Conservation (phyloP, 2,329 filamentous ascomycete genomes). For the Exophiala dermatitidis region DNA sequence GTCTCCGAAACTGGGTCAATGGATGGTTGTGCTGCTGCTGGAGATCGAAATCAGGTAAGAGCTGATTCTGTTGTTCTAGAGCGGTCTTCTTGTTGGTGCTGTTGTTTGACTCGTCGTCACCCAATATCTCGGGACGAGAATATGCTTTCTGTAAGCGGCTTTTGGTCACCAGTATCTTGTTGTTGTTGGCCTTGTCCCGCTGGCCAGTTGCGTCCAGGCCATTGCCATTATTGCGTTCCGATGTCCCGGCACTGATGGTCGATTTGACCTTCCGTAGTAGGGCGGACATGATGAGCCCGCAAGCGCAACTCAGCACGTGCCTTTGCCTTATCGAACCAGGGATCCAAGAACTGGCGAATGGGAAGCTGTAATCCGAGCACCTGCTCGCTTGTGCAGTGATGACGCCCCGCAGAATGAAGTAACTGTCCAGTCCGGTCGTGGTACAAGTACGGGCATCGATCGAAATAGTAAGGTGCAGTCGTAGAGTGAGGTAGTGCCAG, state of each 20-base stretch:
- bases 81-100: no score
- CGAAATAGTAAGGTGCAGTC: neutral
- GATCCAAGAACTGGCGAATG: neutral
- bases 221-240: slow-evolving; percentile 1
- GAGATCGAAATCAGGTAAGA: neutral
- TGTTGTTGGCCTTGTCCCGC: no score
- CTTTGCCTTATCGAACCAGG: neutral
- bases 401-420: neutral
- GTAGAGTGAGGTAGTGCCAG: no score
- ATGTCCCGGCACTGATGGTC: slow-evolving; percentile 8
- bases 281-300: slow-evolving; percentile 11
- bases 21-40: slow-evolving; percentile 2
- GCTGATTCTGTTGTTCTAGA: slow-evolving; percentile 5
- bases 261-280: slow-evolving; percentile 25
- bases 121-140: slow-evolving; percentile 2
- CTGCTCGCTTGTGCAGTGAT: neutral
- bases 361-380: slow-evolving; percentile 5
- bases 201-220: neutral
- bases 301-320: slow-evolving; percentile 6
- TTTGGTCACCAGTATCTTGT: neutral
- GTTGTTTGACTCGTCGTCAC: slow-evolving; percentile 5
- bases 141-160: slow-evolving; percentile 9
- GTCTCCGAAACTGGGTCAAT: slow-evolving; percentile 18
- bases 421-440: neutral
- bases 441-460: neutral